These are phyloP conservation scores for Meyerozyma guilliermondii DNA, from an alignment of 1,139 yeast genomes.

Conservation along the genomic window DNA sequence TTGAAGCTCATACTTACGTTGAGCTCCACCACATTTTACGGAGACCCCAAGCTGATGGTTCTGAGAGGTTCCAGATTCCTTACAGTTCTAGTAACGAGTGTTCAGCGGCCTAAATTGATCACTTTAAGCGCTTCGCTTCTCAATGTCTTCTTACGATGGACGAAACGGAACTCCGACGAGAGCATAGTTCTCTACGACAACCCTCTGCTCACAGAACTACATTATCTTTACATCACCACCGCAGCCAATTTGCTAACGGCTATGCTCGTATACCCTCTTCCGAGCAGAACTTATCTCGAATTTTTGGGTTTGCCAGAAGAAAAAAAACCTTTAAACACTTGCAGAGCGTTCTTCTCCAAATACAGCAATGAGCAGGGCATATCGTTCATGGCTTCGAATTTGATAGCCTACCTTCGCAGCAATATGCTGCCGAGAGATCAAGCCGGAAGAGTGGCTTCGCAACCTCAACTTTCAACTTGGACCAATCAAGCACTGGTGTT, in stretches of 20 bases:
- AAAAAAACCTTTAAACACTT: conserved; percentile 40
- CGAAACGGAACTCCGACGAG: conserved; percentile 27
- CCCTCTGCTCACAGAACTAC: conserved; percentile 35
- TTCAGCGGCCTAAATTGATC: conserved; percentile 43
- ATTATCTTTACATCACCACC: conserved; percentile 51
- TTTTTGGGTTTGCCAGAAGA: conserved; percentile 33
- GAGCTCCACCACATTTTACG: conserved; percentile 61
- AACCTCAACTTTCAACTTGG: conserved; percentile 42
- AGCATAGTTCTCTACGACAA: conserved; percentile 24
- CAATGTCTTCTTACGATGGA: conserved; percentile 49
- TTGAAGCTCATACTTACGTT: conserved; percentile 58
- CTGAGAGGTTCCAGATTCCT: conserved; percentile 54
- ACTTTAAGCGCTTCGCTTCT: conserved; percentile 66
- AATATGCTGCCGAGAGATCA: conserved; percentile 30
- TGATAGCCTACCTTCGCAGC: conserved; percentile 41
- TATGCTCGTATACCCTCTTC: conserved; percentile 63
- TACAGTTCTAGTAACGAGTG: conserved; percentile 49
- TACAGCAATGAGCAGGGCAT: conserved; percentile 53
- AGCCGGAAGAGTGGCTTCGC: conserved; percentile 6
- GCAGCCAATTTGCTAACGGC: conserved; percentile 59
- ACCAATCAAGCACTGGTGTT: conserved; percentile 54
- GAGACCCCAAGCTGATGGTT: conserved; percentile 38
- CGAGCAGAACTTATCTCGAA: conserved; percentile 37
- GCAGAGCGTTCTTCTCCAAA: conserved; percentile 48
- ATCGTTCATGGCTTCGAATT: conserved; percentile 38